Evolutionary conservation across 441 rosid species (phyloP), one percentile per base, ranked within the genome.

Genomic region (Gossypium laxum): DNA sequence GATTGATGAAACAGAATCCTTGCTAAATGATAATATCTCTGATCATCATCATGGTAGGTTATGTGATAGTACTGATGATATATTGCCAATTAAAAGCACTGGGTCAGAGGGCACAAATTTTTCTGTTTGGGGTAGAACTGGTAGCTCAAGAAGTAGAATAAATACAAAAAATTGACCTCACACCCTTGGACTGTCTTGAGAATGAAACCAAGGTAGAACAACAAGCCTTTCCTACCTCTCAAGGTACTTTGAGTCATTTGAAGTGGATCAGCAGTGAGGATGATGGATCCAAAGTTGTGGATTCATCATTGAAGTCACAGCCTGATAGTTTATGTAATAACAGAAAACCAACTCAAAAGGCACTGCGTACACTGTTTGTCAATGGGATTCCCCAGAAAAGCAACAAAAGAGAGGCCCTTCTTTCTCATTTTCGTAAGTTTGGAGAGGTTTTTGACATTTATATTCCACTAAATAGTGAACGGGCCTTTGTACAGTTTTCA

Each of bases 401-500:
- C 86, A 95, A 92, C 82, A 89, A 73, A 69, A 87, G 80, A 77
- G 98, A 87, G 71, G 81, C 92, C 73, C 96, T 95, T 76, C 86
- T 92, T 69, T 83, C 97, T 73, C 99, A 95, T 86, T 95, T 95
- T 78, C 86, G 77, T 57, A 95, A 90, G 77, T 95, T 92, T 78
- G 99, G 99, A 57, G 86, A 85, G 86, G 87, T 95, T 72, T 68
- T 95, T 74, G 99, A 95, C 78, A 90, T 95, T 75, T 86, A 86
- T 75, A 88, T 91, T 72, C 99, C 99, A 32, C 3, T 69, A 47
- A 95, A 88, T 77, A 82, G 90, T 72, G 96, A 89, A 66, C 84
- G 92, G 67, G 99, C 99, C 67, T 95, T 93, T 83, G 90, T 95
- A 56, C 99, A 95, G 78, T 95, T 93, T 81, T 91, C 96, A 3